Conservation (phyloP, 345 rosid species). For the Linum usitatissimum region DNA sequence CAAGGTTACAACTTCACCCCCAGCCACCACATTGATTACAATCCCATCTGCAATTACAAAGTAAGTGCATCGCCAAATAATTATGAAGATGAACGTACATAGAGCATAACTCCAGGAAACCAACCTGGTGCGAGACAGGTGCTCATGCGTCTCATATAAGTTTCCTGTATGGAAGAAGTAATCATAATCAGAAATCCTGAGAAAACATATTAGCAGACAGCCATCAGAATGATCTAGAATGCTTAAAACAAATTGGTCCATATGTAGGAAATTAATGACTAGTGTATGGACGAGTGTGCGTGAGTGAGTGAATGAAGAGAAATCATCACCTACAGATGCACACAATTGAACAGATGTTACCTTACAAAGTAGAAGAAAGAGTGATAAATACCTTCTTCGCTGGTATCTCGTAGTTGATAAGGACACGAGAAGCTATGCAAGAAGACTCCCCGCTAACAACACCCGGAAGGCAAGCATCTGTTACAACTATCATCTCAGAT, state of each 20-base stretch:
- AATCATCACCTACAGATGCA: no score
- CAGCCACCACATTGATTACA: constrained; percentile 82
- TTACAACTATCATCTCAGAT: constrained; percentile 59
- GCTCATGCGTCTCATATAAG: constrained; percentile 57
- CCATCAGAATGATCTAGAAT: no score
- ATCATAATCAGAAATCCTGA: constrained; percentile 3
- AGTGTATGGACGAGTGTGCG: no score
- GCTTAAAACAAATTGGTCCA: not conserved
- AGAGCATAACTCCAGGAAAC: constrained; percentile 8
- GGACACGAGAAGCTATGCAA: constrained; percentile 49
- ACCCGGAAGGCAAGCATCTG: constrained; percentile 74
- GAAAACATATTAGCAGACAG: no score
- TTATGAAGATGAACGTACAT: constrained; percentile 1
- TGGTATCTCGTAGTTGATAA: constrained; percentile 82
- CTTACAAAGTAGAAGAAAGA: no score
- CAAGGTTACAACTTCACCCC: constrained; percentile 78
- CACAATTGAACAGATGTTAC: no score
- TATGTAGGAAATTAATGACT: no score
- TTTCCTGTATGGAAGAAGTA: constrained; percentile 46
- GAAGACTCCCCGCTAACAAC: constrained; percentile 54
- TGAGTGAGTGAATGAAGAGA: no score
- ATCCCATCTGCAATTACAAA: constrained; percentile 79
- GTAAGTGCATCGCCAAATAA: not conserved
- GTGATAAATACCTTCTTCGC: constrained; percentile 47
- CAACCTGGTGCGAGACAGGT: constrained; percentile 81